Base-by-base conservation (phyloP, 305 asterid genomes). In the Fraxinus angustifolia region DNA sequence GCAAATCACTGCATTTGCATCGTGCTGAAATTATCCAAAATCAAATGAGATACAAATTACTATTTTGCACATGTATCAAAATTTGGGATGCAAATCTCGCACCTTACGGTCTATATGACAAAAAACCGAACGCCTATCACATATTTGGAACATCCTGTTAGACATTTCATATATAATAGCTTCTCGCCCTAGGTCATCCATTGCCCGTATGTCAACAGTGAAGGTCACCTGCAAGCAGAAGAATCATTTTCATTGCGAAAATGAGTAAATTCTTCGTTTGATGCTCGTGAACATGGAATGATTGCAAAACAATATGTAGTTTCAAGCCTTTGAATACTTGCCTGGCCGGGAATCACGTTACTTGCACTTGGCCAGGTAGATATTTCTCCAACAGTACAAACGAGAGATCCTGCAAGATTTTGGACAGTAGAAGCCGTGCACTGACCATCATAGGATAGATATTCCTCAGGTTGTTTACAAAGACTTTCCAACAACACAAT, bases 311-410 rank as follows among this genome's bases (percentile, higher is more conserved):
- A 31, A 68, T 4, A 30, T 28, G 50, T 68, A 35, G 72, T 58
- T 38, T 62, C 77, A 74, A 60, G 81, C 36, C 65, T 33, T 26
- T 4, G 74, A 60, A 40, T 73, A 86, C 97, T 90, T 88, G 90
- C 99, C 98, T 94, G 98, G 75, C 98, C 98, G 19, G 99, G 97
- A 85, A 96, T 96, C 48, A 96, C 98, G 68, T 94, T 94, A 82
- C 97, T 96, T 79, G 99, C 98, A 88, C 98, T 92, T 72, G 97
- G 98, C 99, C 99, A 96, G 75, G 91, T 92, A 84, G 97, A 94
- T 82, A 96, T 96, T 85, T 96, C 98, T 56, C 98, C 99, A 36
- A 96, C 99, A 48, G 99, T 96, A 80, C 99, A 96, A 83, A 94
- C 98, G 53, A 96, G 98, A 83, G 98, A 96, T 60, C 97, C 95